These are phyloP conservation scores for Rubroshorea leprosula DNA, from an alignment of 345 rosid species.

Conservation along the genomic window DNA sequence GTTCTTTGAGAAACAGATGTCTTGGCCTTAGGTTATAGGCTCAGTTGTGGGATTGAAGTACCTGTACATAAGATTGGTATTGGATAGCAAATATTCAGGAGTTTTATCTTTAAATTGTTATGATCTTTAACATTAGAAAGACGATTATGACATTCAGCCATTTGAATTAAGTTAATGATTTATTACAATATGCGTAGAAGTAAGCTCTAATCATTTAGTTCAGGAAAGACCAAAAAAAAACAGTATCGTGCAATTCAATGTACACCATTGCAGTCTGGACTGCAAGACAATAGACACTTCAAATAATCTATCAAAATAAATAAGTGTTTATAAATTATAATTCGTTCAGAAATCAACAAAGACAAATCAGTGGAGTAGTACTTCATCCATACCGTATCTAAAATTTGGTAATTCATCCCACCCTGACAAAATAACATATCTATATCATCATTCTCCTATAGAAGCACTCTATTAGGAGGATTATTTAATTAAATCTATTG, in stretches of 20 bases:
- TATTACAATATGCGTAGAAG: neutral
- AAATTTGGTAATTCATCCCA: slow-evolving; percentile 7
- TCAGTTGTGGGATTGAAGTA: neutral
- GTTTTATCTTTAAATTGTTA: neutral
- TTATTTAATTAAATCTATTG: slow-evolving; percentile 21
- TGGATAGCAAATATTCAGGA: slow-evolving; percentile 2
- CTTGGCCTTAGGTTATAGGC: slow-evolving; percentile 2
- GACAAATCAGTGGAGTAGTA: neutral
- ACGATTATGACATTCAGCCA: neutral
- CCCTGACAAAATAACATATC: slow-evolving; percentile 9
- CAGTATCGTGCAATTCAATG: no score
- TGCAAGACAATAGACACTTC: no score
- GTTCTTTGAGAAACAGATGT: neutral
- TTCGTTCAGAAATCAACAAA: neutral
- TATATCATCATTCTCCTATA: slow-evolving; percentile 19
- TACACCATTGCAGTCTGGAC: no score
- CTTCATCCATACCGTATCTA: neutral
- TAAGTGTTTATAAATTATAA: neutral
- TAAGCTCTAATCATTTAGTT: neutral
- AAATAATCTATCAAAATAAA: no score
- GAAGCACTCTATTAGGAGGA: slow-evolving; percentile 17
- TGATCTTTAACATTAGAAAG: slow-evolving; percentile 3
- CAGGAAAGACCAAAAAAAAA: neutral
- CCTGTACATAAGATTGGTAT: slow-evolving; percentile 11
- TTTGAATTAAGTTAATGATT: neutral